phyloP scores from a whole-genome alignment of 2,329 filamentous ascomycete genomes.

The Sphaceloma murrayae region DNA sequence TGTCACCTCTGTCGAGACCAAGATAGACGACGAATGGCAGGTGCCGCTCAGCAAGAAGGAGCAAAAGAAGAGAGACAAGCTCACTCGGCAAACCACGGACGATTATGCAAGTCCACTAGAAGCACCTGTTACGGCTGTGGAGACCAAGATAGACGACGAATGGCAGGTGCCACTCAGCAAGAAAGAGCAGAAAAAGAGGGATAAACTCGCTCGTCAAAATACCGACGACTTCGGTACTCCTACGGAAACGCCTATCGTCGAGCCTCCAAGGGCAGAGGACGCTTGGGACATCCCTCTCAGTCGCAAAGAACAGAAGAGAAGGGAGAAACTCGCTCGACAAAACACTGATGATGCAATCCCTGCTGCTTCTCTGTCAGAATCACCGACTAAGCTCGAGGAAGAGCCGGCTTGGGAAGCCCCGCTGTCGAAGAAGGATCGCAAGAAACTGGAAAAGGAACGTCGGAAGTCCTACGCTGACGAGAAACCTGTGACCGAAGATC shows the following conservation, averaged over 20 bases:
- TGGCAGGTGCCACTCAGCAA: constrained; percentile 29
- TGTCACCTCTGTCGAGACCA: neutral
- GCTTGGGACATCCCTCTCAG: constrained; percentile 28
- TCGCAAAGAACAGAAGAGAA: constrained; percentile 35
- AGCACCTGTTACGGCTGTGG: too few species aligned
- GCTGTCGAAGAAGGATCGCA: constrained; percentile 23
- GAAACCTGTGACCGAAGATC: neutral
- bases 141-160: constrained; percentile 20
- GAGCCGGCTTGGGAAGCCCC: constrained; percentile 15
- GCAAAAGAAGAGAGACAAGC: constrained; percentile 21
- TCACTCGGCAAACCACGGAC: constrained; percentile 23
- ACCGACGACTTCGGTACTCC: constrained; percentile 5
- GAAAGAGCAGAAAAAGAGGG: constrained; percentile 34
- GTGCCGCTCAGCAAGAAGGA: constrained; percentile 20
- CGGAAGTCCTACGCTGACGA: neutral
- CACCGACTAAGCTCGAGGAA: constrained; percentile 13
- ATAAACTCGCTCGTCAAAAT: constrained; percentile 28
- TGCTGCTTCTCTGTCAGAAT: neutral
- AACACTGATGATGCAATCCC: constrained; percentile 1
- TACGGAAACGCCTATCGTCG: neutral
- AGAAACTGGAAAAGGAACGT: constrained; percentile 23
- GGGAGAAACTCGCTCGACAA: constrained; percentile 34
- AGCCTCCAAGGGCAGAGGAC: constrained; percentile 23
- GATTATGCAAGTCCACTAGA: neutral
- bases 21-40: constrained; percentile 17